These are phyloP conservation scores for Tilletia walkeri DNA, from an alignment of 1,284 basidiomycete species.

Conservation along the genomic window DNA sequence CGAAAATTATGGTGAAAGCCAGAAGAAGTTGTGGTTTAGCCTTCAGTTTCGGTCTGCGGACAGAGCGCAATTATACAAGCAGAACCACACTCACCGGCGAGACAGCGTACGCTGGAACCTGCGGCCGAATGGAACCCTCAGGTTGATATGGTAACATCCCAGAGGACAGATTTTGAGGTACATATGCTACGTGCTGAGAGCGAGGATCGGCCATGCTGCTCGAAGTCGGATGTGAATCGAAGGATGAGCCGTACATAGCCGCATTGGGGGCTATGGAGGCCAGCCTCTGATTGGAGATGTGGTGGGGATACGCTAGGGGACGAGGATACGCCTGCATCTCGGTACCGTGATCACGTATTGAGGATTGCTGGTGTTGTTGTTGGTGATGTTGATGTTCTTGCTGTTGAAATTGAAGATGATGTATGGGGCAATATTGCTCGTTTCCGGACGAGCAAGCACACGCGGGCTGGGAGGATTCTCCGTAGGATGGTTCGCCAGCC, in stretches of 20 bases:
- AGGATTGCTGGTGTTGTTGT: neutral
- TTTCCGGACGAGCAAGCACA: slow-evolving; percentile 13
- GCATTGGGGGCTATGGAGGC: neutral
- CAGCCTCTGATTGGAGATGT: neutral
- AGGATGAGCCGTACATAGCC: neutral
- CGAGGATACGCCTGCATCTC: slow-evolving; percentile 9
- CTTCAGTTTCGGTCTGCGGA: neutral
- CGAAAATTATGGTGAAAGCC: neutral
- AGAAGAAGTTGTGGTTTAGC: neutral
- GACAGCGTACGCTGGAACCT: neutral
- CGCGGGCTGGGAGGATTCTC: slow-evolving; percentile 12
- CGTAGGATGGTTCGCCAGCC: slow-evolving; percentile 7
- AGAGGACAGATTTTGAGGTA: neutral
- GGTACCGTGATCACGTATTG: neutral
- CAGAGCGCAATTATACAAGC: neutral
- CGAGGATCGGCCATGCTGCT: neutral
- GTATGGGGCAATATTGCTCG: slow-evolving; percentile 8
- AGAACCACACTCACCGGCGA: neutral
- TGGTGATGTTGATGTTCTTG: neutral
- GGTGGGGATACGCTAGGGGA: neutral
- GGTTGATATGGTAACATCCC: neutral
- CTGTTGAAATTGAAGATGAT: neutral
- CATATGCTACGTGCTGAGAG: neutral
- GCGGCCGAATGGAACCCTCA: neutral
- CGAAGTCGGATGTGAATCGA: neutral